A percentile compares a stretch with the other conserved stretches of the same genome.
Conservation (phyloP, 2,329 filamentous ascomycete species). For the Stagonosporopsis chrysanthemi region DNA sequence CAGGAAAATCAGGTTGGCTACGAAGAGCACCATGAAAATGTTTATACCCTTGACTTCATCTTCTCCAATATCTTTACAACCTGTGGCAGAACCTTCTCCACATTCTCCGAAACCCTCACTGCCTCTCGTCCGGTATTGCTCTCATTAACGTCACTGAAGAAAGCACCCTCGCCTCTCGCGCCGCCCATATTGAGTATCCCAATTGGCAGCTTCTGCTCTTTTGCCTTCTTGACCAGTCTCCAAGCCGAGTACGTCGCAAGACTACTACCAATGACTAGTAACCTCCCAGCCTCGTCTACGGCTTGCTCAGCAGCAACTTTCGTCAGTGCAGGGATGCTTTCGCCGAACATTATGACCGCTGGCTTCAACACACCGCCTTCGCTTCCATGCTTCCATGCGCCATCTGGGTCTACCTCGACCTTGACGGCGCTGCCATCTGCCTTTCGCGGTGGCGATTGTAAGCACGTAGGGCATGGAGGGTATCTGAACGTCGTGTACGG, state of each 20-base stretch:
- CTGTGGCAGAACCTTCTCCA: constrained; percentile 48
- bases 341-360: constrained; percentile 95
- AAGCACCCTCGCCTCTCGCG: constrained; percentile 77
- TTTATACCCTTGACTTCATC: constrained; percentile 12
- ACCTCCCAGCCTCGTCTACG: constrained; percentile 73
- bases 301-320: constrained; percentile 80
- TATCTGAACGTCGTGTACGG: constrained; percentile 92
- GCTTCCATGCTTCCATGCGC: constrained; percentile 69
- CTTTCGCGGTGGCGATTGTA: constrained; percentile 68
- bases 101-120: constrained; percentile 51
- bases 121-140: constrained; percentile 47
- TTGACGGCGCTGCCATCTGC: constrained; percentile 57
- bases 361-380: constrained; percentile 85
- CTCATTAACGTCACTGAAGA: constrained; percentile 67
- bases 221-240: constrained; percentile 83
- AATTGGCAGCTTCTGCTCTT: constrained; percentile 83
- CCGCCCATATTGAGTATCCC: constrained; percentile 89
- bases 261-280: constrained; percentile 86
- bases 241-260: constrained; percentile 95
- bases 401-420: constrained; percentile 78
- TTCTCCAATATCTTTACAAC: constrained; percentile 38
- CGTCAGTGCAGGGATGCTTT: constrained; percentile 74
- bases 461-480: constrained; percentile 83
- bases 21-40: constrained; percentile 16
- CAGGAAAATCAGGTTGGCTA: constrained; percentile 29